Base-by-base conservation (phyloP, 495 filamentous ascomycete genomes). In the Podospora tetraspora region DNA sequence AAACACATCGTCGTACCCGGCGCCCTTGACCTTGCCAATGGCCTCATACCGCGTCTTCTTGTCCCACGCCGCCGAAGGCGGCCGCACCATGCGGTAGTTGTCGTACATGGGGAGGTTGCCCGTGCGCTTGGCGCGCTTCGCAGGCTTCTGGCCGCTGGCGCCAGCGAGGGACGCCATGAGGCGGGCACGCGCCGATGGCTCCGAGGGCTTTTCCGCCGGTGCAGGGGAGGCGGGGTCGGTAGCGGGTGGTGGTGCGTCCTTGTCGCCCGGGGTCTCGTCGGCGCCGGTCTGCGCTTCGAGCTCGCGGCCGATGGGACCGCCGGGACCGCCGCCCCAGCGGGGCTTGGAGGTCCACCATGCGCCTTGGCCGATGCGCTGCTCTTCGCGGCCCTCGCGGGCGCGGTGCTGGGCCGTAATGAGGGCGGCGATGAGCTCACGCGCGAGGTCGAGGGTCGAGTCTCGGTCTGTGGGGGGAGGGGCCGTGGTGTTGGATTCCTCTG, bases 391-490 rank as follows among this genome's bases (percentile, higher is more conserved):
- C 75, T 95, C 86, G 32, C 93, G 85, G 13, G 88, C 86, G 30
- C 93, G 87, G 75, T 96, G 91, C 79, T 97, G 93, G 0, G 92
- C 93, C 10, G 92, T 84, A 52, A 93, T 81, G 9, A 97, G 82
- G 71, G 92, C 86, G 12, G 86, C 87, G 12, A 91, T 85, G 2
- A 94, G 78, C 72, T 97, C 93, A 19, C 90, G 84, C 22, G 89
- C 85, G 19, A 92, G 77, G 73, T 95, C 91, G 30, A 92, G 82
- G 9, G 82, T 76, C 24, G 91, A 86, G 9, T 85, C 84, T 43
- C 73, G 63, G 57, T 78, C 74, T 2, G 74, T 9, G 25, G 34
- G 27, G 43, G 37, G 29, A 25, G 56, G 11, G 30, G 25, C 23
- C 56, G 69, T 7, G 12, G 69, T 21, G 3, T 3, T 13, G 32